Evolutionary conservation across 2,329 filamentous ascomycete genomes (phyloP), one percentile per base, ranked within the genome.

Genomic region (Cladosporium sp.): DNA sequence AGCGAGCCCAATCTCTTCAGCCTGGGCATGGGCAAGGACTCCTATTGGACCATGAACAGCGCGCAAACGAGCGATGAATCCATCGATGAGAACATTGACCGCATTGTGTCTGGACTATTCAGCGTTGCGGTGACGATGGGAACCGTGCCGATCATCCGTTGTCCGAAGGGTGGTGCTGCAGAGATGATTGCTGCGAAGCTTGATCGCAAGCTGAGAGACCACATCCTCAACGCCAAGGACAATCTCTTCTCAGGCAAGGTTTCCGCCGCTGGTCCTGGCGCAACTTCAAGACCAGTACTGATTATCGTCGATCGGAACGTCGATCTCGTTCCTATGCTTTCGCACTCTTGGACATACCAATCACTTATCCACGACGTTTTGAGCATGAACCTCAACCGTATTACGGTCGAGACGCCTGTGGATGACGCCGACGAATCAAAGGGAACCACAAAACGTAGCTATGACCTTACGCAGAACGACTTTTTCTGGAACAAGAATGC

Each of bases 41-140:
- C 88, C 8, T 98, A 98, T 69, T 95, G 89, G 83, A 89, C 88
- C n/a, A 77, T 98, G 66, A 97, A 97, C 73, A 97, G 91, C 70
- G 87, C 87, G 13, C 85, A 88, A 66, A 95, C 90, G 2, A 88
- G 86, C 59, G 93, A 97, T 62, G 88, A 93, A 54, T 87, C 93
- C 66, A 79, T 98, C 51, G 93, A 97, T 65, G 77, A 80, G 49
- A 84, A 93, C 35, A 82, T 98, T 32, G 92, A 98, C 69, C 84
- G 85, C 60, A 92, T 97, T 58, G 93, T 98, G 46, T 95, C 87
- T 63, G 93, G 93, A 0, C 75, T 98, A n/a, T 98, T 97, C 72
- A 96, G 91, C 58, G 93, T 98, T 45, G 86, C 93, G 55, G 93
- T 95, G n/a, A 98, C 93, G 4, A 95, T 96, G 89, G 87, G 87